Evolutionary conservation across 73 alveolate genomes (phyloP), one percentile per base, ranked within the genome.

Genomic region (Paramecium pentaurelia): DNA sequence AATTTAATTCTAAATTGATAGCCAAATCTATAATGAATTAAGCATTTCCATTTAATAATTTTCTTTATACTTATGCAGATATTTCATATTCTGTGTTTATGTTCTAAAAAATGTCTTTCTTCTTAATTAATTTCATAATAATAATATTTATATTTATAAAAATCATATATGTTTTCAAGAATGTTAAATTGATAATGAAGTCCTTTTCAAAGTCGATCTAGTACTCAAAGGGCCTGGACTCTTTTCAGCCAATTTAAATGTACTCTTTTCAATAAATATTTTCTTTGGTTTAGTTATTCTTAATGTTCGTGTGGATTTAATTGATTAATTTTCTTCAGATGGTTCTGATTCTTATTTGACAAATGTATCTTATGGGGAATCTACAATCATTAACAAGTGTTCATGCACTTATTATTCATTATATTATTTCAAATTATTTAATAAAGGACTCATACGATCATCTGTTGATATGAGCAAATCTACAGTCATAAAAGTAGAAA

Each of bases 51-150:
- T 80, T 80, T 27, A 80, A 7, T 42, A 80, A 36, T 47, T 80
- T 80, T 12, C 75, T 40, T 80, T 80, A 28, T 2, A 80, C 91
- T 45, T 42, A 34, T 2, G 71, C 77, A 9, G 91, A 18, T 7
- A 80, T 80, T 49, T 80, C 91, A 45, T 25, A 80, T 80, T 80
- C 91, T 45, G 73, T 25, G 16, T 80, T 80, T 20, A 80, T 80
- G 16, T 80, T 80, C 36, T 42, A 8, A 47, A 80, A 80, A 2
- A 80, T 49, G 44, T 42, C 73, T 47, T 80, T 47, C 47, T 80
- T 80, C 58, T 80, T 80, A 44, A 80, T 80, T 32, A 80, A 44
- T 80, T 80, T 80, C 91, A 80, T 80, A 64, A 64, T 54, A n/a
- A 54, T 54, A 1, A 22, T 22, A 22, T 54, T 54, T 54, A 54